Evolutionary conservation across 2,329 filamentous ascomycete genomes (phyloP).

Genomic region (Calonectria montana): DNA sequence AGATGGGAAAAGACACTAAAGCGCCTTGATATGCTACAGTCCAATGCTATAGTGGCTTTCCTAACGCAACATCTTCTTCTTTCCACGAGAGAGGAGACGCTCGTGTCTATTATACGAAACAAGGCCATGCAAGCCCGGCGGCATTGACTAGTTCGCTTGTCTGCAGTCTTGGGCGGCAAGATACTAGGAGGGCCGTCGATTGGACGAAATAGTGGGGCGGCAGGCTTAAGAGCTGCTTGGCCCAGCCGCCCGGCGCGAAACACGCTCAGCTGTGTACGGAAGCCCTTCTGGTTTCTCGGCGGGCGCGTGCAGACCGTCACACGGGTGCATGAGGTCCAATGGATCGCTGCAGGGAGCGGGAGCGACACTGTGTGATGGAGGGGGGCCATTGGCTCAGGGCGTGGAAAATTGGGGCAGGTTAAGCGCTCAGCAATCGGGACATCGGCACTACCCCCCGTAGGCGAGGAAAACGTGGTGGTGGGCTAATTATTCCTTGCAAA

Average conservation of each 20-base stretch:
- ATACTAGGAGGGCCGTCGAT: background rate
- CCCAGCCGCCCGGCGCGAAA: conserved; percentile 18
- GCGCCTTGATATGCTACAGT: conserved; percentile 30
- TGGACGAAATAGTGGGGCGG: conserved; percentile 11
- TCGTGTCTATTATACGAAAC: conserved; percentile 42
- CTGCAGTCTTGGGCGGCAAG: conserved; percentile 17
- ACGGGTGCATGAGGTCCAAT: conserved; percentile 20
- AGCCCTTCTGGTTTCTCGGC: background rate
- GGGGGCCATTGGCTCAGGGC: conserved; percentile 5
- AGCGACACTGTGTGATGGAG: background rate
- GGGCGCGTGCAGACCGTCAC: conserved; percentile 19
- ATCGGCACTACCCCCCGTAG: background rate
- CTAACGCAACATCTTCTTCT: conserved; percentile 26
- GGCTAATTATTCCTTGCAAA: conserved; percentile 10
- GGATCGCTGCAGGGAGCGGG: conserved; percentile 12
- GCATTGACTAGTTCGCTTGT: background rate
- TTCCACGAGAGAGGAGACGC: conserved; percentile 24
- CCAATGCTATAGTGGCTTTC: conserved; percentile 35
- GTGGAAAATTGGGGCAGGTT: background rate
- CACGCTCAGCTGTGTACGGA: conserved; percentile 1
- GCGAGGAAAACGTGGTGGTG: conserved; percentile 13
- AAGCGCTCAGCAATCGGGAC: conserved; percentile 14
- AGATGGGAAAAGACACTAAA: conserved; percentile 33
- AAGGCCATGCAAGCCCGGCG: background rate
- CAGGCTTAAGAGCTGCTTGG: background rate